These are phyloP conservation scores for Triticum urartu DNA, from an alignment of 176 grass and related monocot species.

Conservation along the genomic window DNA sequence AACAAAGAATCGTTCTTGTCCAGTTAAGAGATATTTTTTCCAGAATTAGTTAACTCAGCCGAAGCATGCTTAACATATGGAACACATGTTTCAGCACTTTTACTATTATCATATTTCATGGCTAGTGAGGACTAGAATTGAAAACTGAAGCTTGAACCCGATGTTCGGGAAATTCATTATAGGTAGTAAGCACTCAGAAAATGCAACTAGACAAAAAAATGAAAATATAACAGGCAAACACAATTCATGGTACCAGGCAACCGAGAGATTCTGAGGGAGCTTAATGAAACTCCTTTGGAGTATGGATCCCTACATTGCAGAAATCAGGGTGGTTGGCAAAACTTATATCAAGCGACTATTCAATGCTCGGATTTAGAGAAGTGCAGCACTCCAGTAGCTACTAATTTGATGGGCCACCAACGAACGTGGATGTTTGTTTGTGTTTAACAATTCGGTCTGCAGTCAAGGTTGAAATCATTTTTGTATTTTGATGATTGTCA, in stretches of 20 bases:
- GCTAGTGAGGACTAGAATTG: neutral
- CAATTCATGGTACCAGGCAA: conserved; percentile 46
- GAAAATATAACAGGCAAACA: conserved; percentile 23
- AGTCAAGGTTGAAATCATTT: conserved; percentile 46
- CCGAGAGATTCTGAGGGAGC: conserved; percentile 56
- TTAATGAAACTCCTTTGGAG: conserved; percentile 61
- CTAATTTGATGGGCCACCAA: conserved; percentile 77
- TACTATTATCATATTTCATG: neutral
- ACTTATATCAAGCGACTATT: conserved; percentile 25
- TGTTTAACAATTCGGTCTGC: conserved; percentile 37
- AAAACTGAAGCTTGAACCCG: neutral
- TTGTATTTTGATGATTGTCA: conserved; percentile 33
- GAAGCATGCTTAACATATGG: neutral
- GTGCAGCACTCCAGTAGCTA: conserved; percentile 37
- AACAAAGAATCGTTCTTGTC: neutral
- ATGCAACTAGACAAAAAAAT: neutral
- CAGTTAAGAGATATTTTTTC: neutral
- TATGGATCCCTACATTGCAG: conserved; percentile 80
- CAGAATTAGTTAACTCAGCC: conserved; percentile 3
- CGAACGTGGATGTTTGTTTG: conserved; percentile 44
- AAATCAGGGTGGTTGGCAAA: conserved; percentile 45
- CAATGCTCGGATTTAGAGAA: conserved; percentile 4
- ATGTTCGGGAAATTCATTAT: neutral
- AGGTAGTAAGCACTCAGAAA: neutral
- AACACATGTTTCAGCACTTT: neutral